Evolutionary conservation across 495 filamentous ascomycete species (phyloP).

Genomic region (Aspergillus kassunensis): DNA sequence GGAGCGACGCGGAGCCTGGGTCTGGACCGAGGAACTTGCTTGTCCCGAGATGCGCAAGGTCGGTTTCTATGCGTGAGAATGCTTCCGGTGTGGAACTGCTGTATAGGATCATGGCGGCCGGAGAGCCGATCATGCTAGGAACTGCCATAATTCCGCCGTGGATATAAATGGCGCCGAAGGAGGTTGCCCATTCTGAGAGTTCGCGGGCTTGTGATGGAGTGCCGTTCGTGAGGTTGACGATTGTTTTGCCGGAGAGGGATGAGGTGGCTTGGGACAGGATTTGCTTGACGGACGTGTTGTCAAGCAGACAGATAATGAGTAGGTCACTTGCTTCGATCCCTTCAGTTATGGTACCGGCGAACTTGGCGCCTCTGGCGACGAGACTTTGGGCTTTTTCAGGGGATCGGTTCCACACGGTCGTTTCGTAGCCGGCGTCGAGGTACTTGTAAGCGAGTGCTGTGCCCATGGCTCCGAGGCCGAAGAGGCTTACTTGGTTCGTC

Average conservation of each 20-base stretch:
- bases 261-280: background rate
- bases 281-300: constrained; percentile 8
- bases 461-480: constrained; percentile 16
- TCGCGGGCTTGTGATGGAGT: constrained; percentile 5
- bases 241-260: constrained; percentile 1
- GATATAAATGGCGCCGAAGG: constrained; percentile 8
- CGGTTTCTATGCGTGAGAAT: background rate
- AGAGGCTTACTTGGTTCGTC: background rate
- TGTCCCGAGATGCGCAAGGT: constrained; percentile 1
- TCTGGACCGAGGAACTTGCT: constrained; percentile 9
- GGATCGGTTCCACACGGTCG: constrained; percentile 12
- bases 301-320: constrained; percentile 13
- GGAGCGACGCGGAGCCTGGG: constrained; percentile 9
- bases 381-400: constrained; percentile 1
- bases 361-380: background rate
- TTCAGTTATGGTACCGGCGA: background rate
- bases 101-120: constrained; percentile 10
- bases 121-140: constrained; percentile 12
- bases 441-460: constrained; percentile 8
- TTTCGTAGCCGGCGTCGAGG: constrained; percentile 6
- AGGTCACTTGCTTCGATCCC: constrained; percentile 3
- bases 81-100: background rate
- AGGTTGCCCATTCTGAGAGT: background rate
- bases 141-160: constrained; percentile 18
- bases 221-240: background rate